Base-by-base conservation (phyloP, 2,329 filamentous ascomycete species). In the Cytospora leucostoma region DNA sequence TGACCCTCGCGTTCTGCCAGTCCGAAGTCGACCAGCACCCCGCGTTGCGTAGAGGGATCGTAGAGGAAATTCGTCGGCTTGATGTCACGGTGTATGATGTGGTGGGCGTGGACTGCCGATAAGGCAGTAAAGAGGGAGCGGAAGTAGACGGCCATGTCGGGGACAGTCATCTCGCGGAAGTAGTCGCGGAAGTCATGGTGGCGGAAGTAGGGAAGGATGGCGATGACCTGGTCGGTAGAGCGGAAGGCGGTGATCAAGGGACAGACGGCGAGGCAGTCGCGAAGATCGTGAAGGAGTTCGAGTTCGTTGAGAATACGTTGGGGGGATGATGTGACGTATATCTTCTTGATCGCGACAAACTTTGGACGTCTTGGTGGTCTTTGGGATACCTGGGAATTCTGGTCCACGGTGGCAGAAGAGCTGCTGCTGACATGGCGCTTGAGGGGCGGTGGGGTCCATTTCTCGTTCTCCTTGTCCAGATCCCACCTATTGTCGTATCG, bases 61-160 rank as follows among this genome's bases (percentile, higher is more conserved):
- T 98, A 98, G 47, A 98, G 84, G 71, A 98, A 98, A 73, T 98
- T 98, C 27, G 96, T 99, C 7, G 95, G 95, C 73, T 98, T 98
- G 74, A 98, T 97, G 73, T 98, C 93, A 67, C 93, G 88, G 74
- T 99, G 95, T 21, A 99, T 84, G 65, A 99, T 98, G 49, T 86
- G 84, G 71, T 91, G 87, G 7, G 86, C 83, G 75, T 99, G 95
- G 5, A 97, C 93, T 49, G 91, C 89, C 54, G 85, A 83, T 12
- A 99, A 82, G 0, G 93, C 95, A 1, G 88, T 90, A 74, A 99
- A 95, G 5, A 99, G 84, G 52, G 91, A 94, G 38, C 88, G 85
- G 70, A 99, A 90, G 76, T 99, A 99, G 71, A 95, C 85, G 62
- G 90, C 87, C 79, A 97, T 96, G 71, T 98, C 94, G 3, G 84